A percentile compares a stretch with the other conserved stretches of the same genome.
Evolutionary conservation across 2,329 filamentous ascomycete species (phyloP).

Genomic region (Pseudonectria foliicola): DNA sequence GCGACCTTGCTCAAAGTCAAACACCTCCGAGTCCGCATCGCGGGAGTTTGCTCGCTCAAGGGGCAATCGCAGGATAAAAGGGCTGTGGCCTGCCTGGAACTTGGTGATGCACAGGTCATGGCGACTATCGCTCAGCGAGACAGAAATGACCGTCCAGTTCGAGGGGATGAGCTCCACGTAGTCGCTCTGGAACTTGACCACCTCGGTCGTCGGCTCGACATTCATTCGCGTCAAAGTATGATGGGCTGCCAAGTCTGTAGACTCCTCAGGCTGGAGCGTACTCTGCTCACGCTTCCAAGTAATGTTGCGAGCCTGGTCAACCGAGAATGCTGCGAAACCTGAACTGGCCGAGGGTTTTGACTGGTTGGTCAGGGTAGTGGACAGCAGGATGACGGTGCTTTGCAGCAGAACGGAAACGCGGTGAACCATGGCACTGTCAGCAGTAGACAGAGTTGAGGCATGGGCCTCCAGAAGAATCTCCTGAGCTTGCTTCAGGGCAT

Average conservation of each 20-base stretch:
- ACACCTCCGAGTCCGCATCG: slow-evolving; percentile 69
- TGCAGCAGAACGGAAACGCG: slow-evolving; percentile 57
- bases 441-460: slow-evolving; percentile 43
- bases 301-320: slow-evolving; percentile 64
- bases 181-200: slow-evolving; percentile 63
- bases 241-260: slow-evolving; percentile 6
- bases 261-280: slow-evolving; percentile 39
- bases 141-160: slow-evolving; percentile 77
- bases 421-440: slow-evolving; percentile 55
- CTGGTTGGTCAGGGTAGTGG: slow-evolving; percentile 48
- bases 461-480: slow-evolving; percentile 60
- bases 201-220: slow-evolving; percentile 42
- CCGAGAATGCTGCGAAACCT: slow-evolving; percentile 53
- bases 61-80: slow-evolving; percentile 81
- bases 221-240: slow-evolving; percentile 32
- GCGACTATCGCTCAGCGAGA: slow-evolving; percentile 73
- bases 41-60: slow-evolving; percentile 75
- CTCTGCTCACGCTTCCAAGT: slow-evolving; percentile 60
- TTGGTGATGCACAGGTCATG: slow-evolving; percentile 88
- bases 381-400: slow-evolving; percentile 58
- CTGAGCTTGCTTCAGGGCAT: slow-evolving; percentile 57
- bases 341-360: slow-evolving; percentile 41
- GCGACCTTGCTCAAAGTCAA: slow-evolving; percentile 75
- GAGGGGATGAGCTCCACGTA: slow-evolving; percentile 81
- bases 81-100: slow-evolving; percentile 64